Conservation (phyloP, 1,139 yeast species). For the Magnusiomyces suaveolens region DNA sequence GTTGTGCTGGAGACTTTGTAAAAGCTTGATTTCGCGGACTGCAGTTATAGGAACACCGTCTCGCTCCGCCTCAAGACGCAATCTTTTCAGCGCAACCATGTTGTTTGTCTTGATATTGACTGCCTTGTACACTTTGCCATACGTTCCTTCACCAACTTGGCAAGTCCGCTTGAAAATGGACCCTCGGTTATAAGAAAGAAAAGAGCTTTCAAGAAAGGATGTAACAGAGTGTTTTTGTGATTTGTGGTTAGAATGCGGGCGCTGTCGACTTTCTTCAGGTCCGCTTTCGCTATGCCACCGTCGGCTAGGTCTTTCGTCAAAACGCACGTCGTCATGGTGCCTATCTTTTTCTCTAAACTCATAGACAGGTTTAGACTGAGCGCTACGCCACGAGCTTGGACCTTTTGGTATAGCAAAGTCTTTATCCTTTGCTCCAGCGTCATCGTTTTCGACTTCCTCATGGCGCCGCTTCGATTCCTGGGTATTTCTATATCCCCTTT, state of each 20-base stretch:
- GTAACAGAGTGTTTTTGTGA: neutral
- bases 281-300: neutral
- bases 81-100: slow-evolving; percentile 71
- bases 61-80: slow-evolving; percentile 75
- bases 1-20: slow-evolving; percentile 78
- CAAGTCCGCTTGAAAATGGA: slow-evolving; percentile 36
- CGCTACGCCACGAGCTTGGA: slow-evolving; percentile 1
- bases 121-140: slow-evolving; percentile 75
- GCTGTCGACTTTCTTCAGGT: neutral
- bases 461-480: too few species aligned
- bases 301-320: neutral
- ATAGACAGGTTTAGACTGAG: neutral
- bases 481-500: too few species aligned
- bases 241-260: neutral
- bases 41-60: slow-evolving; percentile 98
- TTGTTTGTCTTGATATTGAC: slow-evolving; percentile 56
- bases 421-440: neutral
- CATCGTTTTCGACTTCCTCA: too few species aligned
- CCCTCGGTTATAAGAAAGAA: slow-evolving; percentile 3
- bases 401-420: neutral
- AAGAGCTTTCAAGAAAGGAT: slow-evolving; percentile 6
- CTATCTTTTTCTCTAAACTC: neutral
- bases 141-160: slow-evolving; percentile 78
- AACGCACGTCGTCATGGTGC: neutral
- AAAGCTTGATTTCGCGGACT: slow-evolving; percentile 74